Base-by-base conservation (phyloP, 192 early-diverging fungal genomes). In the Dissophora globulifera region DNA sequence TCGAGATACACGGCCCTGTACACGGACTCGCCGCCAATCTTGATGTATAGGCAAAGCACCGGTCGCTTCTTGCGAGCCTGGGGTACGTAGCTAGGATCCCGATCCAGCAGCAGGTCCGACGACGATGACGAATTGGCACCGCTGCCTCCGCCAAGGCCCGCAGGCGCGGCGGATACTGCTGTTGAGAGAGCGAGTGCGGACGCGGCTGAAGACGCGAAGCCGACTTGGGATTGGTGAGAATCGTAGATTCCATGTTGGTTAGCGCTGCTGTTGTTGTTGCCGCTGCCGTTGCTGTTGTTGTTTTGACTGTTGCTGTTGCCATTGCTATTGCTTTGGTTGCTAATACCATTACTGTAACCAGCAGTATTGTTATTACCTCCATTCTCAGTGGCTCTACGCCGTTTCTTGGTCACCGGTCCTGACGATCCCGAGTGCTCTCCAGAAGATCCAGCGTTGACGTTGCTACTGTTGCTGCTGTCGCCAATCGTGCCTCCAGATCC, bases 1-100 rank as follows among this genome's bases (percentile, higher is more conserved):
- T 91, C 88, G 2, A 92, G 82, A 52, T 92, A 92, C 20, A 92
- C 74, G 0, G 89, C 91, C 1, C 86, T 79, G 67, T 90, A 86
- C 1, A 86, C 80, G 10, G 78, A 58, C 42, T 86, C 83, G 54
- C 81, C 78, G 13, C 81, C 80, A 56, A 87, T 85, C 58, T 79
- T 79, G 41, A 83, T 82, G 60, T 86, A 90, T 12, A 90, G 78
- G 11, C 85, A 85, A 35, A 90, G 67, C 31, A 88, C 88, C 25
- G 79, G 51, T 49, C 56, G 81, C 33, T 56, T 54, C 38, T 78
- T 75, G 32, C 79, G 63, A 31, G 53, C 29, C 30, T 75, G 76
- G 4, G 89, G 88, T 45, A 88, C 78, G 78, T 91, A 91, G n/a
- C 68, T 85, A 33, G 89, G 85, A 62, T 91, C 91, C 17, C 85